Conservation (phyloP, 2,329 filamentous ascomycete species). For the Sporothrix euskadiensis region DNA sequence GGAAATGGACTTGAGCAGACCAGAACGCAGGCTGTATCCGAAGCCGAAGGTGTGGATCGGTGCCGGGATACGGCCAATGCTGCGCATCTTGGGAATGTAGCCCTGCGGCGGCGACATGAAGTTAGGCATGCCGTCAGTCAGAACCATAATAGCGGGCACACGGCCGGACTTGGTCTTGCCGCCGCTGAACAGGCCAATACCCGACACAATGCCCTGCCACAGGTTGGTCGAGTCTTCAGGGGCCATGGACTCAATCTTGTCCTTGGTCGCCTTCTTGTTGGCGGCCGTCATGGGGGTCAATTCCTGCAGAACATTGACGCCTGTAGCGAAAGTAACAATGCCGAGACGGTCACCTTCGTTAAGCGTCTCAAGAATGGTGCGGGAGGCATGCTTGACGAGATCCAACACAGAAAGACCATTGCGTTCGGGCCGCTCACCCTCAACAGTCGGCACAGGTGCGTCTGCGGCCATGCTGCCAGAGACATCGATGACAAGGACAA, state of each 20-base stretch:
- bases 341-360: slow-evolving; percentile 56
- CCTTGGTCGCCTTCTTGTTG: slow-evolving; percentile 48
- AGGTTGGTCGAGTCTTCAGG: slow-evolving; percentile 52
- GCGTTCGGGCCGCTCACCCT: slow-evolving; percentile 46
- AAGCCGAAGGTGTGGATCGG: slow-evolving; percentile 58
- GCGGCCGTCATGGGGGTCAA: slow-evolving; percentile 50
- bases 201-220: slow-evolving; percentile 58
- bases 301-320: slow-evolving; percentile 41
- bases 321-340: slow-evolving; percentile 56
- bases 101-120: slow-evolving; percentile 50
- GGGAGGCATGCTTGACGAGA: slow-evolving; percentile 60
- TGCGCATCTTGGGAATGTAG: slow-evolving; percentile 56
- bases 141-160: slow-evolving; percentile 54
- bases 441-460: slow-evolving; percentile 49
- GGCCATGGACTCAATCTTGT: slow-evolving; percentile 47
- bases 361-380: slow-evolving; percentile 57
- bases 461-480: slow-evolving; percentile 56
- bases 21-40: slow-evolving; percentile 52
- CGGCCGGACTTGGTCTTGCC: slow-evolving; percentile 34
- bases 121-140: slow-evolving; percentile 59
- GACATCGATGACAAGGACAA: slow-evolving; percentile 63
- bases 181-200: slow-evolving; percentile 50
- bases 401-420: slow-evolving; percentile 58
- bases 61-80: slow-evolving; percentile 45
- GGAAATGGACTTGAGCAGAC: slow-evolving; percentile 60